These are phyloP conservation scores for Paragyromitra xinjiangensis DNA, from an alignment of 495 filamentous ascomycete genomes.

Conservation along the genomic window DNA sequence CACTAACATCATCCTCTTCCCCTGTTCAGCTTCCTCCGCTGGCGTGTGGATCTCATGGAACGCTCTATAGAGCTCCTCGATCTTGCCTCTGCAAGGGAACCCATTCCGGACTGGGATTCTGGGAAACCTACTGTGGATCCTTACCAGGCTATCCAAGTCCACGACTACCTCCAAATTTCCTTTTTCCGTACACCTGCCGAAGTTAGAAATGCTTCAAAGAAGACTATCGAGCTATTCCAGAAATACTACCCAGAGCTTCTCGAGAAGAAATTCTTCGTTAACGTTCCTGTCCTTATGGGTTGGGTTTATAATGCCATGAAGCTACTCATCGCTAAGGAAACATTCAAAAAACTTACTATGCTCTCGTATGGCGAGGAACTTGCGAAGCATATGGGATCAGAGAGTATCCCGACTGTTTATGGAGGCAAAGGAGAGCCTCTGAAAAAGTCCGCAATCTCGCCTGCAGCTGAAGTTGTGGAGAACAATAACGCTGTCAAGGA, in stretches of 20 bases:
- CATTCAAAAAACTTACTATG: conserved; percentile 83
- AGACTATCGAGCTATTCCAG: conserved; percentile 79
- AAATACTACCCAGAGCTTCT: conserved; percentile 87
- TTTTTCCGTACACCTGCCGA: conserved; percentile 77
- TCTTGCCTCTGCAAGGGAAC: conserved; percentile 69
- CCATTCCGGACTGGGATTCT: conserved; percentile 72
- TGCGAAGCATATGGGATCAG: conserved; percentile 71
- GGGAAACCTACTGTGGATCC: conserved; percentile 65
- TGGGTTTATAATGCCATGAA: conserved; percentile 85
- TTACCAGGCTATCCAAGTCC: conserved; percentile 87
- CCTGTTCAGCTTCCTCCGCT: conserved; percentile 70
- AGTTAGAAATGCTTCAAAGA: conserved; percentile 75
- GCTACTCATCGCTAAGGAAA: conserved; percentile 78
- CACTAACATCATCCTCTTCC: conserved; percentile 58
- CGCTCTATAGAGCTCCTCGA: conserved; percentile 74
- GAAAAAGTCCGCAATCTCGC: background rate
- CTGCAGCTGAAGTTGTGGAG: conserved; percentile 57
- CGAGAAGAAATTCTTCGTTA: conserved; percentile 91
- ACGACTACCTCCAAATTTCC: conserved; percentile 84
- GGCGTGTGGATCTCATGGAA: conserved; percentile 89
- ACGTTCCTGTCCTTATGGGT: conserved; percentile 85
- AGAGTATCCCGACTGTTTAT: conserved; percentile 62
- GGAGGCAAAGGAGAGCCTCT: conserved; percentile 42
- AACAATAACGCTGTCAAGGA: conserved; percentile 56
- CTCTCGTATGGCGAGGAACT: conserved; percentile 78